Percentiles rank a stretch among this genome's conserved stretches.
phyloP scores from a whole-genome alignment of 495 filamentous ascomycete species.

The Lasiosphaeria hispida region DNA sequence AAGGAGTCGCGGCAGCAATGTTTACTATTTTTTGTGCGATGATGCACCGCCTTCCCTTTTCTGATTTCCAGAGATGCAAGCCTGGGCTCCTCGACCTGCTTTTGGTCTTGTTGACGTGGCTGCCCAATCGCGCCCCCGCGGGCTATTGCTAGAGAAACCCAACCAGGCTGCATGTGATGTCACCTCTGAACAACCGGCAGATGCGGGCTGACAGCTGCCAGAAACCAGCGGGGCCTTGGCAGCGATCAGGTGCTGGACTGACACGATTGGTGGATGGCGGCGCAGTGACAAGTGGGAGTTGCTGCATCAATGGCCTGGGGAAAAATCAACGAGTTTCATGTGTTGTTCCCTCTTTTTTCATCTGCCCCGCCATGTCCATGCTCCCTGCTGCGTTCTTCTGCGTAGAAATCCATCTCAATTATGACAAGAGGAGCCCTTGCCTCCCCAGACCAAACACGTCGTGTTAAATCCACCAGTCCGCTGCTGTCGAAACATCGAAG shows the following conservation, averaged over 20 bases:
- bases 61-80: background rate
- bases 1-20: too few species aligned
- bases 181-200: conserved; percentile 6
- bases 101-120: conserved; percentile 18
- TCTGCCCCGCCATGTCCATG: background rate
- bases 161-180: conserved; percentile 13
- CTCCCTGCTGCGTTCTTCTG: background rate
- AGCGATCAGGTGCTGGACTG: background rate
- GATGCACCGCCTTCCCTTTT: background rate
- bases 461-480: background rate
- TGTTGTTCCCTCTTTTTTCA: background rate
- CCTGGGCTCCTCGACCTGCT: background rate
- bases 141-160: conserved; percentile 20
- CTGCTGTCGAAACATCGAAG: too few species aligned
- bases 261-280: background rate
- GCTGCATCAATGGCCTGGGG: background rate
- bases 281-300: too few species aligned
- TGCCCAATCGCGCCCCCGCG: conserved; percentile 6
- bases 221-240: background rate
- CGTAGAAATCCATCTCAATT: too few species aligned
- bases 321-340: conserved; percentile 5
- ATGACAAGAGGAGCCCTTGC: background rate
- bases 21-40: too few species aligned
- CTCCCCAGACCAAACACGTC: background rate
- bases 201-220: conserved; percentile 16